These are phyloP conservation scores for Colletotrichum theobromicola DNA, from an alignment of 2,329 filamentous ascomycete genomes.

Conservation along the genomic window DNA sequence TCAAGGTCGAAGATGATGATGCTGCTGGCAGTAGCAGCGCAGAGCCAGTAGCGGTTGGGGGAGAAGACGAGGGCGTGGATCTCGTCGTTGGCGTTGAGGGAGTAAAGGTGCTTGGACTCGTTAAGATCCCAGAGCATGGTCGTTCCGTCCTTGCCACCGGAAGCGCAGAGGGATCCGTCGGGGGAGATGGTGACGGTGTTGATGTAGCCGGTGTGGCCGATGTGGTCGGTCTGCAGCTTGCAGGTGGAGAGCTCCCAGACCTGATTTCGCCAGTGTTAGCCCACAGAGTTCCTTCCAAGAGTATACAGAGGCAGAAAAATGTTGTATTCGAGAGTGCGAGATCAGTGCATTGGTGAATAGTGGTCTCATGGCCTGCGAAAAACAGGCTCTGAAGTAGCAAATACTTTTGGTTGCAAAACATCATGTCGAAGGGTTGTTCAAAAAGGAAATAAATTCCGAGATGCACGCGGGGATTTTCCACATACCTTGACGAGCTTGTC, in stretches of 20 bases:
- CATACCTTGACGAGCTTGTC: conserved; percentile 99
- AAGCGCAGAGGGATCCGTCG: conserved; percentile 98
- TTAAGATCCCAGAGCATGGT: conserved; percentile 99
- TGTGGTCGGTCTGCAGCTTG: conserved; percentile 99
- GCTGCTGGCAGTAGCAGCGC: conserved; percentile 93
- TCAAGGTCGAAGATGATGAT: conserved; percentile 99
- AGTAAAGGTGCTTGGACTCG: conserved; percentile 99
- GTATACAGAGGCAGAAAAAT: not conserved
- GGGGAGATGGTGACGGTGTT: conserved; percentile 99
- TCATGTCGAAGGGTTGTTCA: conserved; percentile 67
- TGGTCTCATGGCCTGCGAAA: conserved; percentile 92
- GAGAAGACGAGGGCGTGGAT: conserved; percentile 99
- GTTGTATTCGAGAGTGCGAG: conserved; percentile 19
- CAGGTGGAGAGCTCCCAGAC: conserved; percentile 99
- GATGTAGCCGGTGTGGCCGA: conserved; percentile 99
- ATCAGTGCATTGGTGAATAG: conserved; percentile 90
- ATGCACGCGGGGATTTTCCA: conserved; percentile 29
- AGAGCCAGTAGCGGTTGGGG: conserved; percentile 99
- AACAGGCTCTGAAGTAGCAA: conserved; percentile 99
- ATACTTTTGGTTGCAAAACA: conserved; percentile 94
- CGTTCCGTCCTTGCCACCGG: conserved; percentile 99
- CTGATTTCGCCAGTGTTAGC: conserved; percentile 53
- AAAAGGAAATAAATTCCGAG: not conserved
- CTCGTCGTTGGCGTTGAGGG: conserved; percentile 98
- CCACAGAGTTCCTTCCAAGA: conserved; percentile 1